Evolutionary conservation across 106 monocot species (phyloP).

Genomic region (Allium fistulosum): DNA sequence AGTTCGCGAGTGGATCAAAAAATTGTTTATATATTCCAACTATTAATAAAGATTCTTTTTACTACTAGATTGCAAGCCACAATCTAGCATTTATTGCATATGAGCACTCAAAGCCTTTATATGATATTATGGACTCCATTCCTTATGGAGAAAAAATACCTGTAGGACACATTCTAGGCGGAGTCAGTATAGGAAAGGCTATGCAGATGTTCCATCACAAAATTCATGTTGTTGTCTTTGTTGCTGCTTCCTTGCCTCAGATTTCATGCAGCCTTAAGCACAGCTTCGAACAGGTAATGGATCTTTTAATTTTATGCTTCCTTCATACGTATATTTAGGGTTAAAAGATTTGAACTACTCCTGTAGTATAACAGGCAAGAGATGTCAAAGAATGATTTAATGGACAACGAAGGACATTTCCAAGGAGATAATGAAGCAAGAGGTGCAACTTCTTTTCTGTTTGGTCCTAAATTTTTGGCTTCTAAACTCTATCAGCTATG

Average conservation of each 20-base stretch:
- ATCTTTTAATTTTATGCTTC: not conserved
- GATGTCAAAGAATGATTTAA: not conserved
- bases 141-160: conserved; percentile 16
- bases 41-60: no score
- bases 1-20: no score
- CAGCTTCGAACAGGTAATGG: not conserved
- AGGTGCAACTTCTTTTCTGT: not conserved
- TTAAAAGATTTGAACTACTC: no score
- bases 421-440: not conserved
- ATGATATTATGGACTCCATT: conserved; percentile 6
- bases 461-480: conserved; percentile 1
- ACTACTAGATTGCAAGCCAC: no score
- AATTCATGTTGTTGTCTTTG: conserved; percentile 21
- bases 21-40: no score
- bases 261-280: not conserved
- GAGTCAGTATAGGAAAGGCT: conserved; percentile 19
- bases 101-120: conserved; percentile 19
- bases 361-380: not conserved
- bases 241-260: conserved; percentile 16
- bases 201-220: conserved; percentile 33
- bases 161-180: conserved; percentile 37
- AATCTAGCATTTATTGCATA: no score
- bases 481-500: conserved; percentile 10
- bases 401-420: not conserved
- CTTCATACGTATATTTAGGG: not conserved